A percentile compares a stretch with the other conserved stretches of the same genome.
phyloP scores from a whole-genome alignment of 176 grass and related monocot species.

The Cymbopogon citratus region DNA sequence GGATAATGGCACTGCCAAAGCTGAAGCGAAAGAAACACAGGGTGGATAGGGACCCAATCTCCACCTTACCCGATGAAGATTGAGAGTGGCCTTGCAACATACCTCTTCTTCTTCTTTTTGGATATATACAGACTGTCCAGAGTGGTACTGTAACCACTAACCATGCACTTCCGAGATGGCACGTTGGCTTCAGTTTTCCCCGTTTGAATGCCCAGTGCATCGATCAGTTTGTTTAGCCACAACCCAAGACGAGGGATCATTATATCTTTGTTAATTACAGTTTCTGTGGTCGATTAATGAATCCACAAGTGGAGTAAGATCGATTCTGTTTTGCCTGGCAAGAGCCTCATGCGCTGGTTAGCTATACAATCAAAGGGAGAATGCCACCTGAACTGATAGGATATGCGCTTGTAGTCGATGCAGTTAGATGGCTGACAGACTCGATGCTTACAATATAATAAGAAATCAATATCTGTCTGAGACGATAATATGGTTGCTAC shows the following conservation, averaged over 20 bases:
- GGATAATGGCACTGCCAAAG: constrained; percentile 83
- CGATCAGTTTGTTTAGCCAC: background rate
- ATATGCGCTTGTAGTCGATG: constrained; percentile 80
- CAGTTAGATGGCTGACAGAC: constrained; percentile 91
- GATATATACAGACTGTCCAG: background rate
- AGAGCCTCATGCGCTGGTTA: no score
- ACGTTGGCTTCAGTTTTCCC: constrained; percentile 39
- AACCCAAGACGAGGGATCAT: background rate
- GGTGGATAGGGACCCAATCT: constrained; percentile 63
- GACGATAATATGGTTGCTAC: constrained; percentile 87
- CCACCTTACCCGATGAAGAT: constrained; percentile 43
- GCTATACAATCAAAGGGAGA: constrained; percentile 88
- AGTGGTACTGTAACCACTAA: background rate
- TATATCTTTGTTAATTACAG: background rate
- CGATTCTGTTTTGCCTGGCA: no score
- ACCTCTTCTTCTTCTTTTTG: background rate
- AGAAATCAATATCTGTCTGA: constrained; percentile 77
- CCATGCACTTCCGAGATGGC: constrained; percentile 6
- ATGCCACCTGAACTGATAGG: constrained; percentile 84
- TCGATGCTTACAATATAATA: constrained; percentile 83
- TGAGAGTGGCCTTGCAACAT: background rate
- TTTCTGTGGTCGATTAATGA: background rate
- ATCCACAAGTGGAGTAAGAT: background rate
- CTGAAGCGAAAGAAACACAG: constrained; percentile 81
- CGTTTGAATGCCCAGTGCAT: constrained; percentile 17